Base-by-base conservation (phyloP, 768 basidiomycete genomes). In the Mycena kentingensis region DNA sequence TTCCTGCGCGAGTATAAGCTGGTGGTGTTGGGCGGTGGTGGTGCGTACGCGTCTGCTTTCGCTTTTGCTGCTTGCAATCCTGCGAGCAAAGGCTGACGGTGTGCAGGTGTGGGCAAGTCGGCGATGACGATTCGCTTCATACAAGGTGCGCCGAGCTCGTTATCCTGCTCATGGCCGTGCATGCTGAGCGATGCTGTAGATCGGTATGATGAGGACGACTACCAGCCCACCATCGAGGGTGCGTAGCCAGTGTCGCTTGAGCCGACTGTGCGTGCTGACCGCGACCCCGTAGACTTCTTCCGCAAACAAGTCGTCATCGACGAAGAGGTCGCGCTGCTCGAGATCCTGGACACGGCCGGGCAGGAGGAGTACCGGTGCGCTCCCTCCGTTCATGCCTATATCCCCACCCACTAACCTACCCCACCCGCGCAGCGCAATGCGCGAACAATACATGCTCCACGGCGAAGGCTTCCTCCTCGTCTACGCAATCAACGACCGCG, bases 401-500 rank as follows among this genome's bases (percentile, higher is more conserved):
- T 25, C 19, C 19, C 15, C 26, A 34, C 31, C 26, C n/a, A 21
- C 27, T 38, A 11, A 48, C 38, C 31, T 10, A 25, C 24, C 34
- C n/a, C 27, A 11, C 25, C 1, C 32, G 24, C n/a, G 8, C 26
- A 95, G 93, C 52, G 96, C 96, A 19, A 98, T 98, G 96, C 87
- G 96, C 36, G 96, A 98, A 67, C 96, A 98, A 66, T 98, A 98
- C 75, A 98, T 98, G 94, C 85, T 94, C 45, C 93, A 93, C 28
- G 96, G 96, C 54, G 95, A 98, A 71, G 96, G 95, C 13, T 98
- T 98, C 79, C 82, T 98, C 32, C 84, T 98, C 55, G 94, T 98
- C 50, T 98, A 98, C 72, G 93, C 93, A 44, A 98, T 97, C 73
- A 97, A 95, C 11, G 94, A 93, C 31, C 87, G 95, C 60, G 89